Evolutionary conservation across 2,329 filamentous ascomycete species (phyloP).

Genomic region (Fusarium sp.): DNA sequence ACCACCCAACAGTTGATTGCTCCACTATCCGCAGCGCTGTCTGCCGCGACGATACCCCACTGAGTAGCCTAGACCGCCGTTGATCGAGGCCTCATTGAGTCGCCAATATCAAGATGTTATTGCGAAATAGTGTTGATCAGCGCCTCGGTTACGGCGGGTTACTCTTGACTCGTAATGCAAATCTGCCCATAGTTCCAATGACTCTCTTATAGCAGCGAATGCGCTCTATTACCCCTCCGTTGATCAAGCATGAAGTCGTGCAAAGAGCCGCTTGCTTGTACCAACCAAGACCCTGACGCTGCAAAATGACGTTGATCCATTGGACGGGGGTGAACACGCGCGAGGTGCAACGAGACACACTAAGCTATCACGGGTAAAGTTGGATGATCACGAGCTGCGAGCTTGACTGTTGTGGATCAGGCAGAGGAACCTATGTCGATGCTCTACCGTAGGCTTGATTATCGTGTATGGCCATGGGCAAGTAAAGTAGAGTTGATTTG

Average conservation of each 20-base stretch:
- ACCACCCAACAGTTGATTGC: not conserved
- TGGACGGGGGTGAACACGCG: slow-evolving; percentile 43
- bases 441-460: slow-evolving; percentile 16
- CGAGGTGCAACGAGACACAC: slow-evolving; percentile 38
- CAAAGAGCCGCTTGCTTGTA: slow-evolving; percentile 32
- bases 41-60: slow-evolving; percentile 22
- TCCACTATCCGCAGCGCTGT: slow-evolving; percentile 10
- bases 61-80: slow-evolving; percentile 36
- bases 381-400: slow-evolving; percentile 47
- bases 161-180: not conserved
- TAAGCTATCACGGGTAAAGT: slow-evolving; percentile 38
- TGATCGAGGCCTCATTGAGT: slow-evolving; percentile 28
- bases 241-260: slow-evolving; percentile 33
- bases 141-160: slow-evolving; percentile 11
- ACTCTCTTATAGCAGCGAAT: not conserved
- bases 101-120: slow-evolving; percentile 19
- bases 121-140: slow-evolving; percentile 14
- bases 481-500: slow-evolving; percentile 14
- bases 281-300: slow-evolving; percentile 37
- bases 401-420: slow-evolving; percentile 42
- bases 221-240: slow-evolving; percentile 9
- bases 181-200: not conserved
- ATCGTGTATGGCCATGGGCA: slow-evolving; percentile 26
- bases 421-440: slow-evolving; percentile 31
- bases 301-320: slow-evolving; percentile 47